Evolutionary conservation across 2,329 filamentous ascomycete genomes (phyloP).

Genomic region (Colletotrichum caudatum): DNA sequence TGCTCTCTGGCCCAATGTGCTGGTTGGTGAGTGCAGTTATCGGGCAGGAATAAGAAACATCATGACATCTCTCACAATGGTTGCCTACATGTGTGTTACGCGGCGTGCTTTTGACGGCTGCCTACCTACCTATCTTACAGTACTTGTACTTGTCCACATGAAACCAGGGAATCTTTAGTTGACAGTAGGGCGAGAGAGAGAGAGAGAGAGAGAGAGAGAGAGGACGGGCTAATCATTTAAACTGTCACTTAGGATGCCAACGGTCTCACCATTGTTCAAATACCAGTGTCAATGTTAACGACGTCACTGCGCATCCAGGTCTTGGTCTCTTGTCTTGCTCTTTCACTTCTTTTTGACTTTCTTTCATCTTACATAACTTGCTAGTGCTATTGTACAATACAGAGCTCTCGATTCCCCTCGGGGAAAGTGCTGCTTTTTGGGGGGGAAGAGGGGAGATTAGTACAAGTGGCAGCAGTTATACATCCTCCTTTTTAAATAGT

Average conservation of each 20-base stretch:
- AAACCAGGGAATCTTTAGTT: slow-evolving; percentile 8
- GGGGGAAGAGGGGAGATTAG: slow-evolving; percentile 41
- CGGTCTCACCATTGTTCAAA: not conserved
- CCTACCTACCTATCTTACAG: slow-evolving; percentile 3
- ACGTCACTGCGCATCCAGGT: slow-evolving; percentile 22
- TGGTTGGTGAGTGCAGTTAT: not conserved
- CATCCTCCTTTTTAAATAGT: slow-evolving; percentile 52
- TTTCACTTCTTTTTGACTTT: slow-evolving; percentile 32
- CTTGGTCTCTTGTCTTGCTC: slow-evolving; percentile 21
- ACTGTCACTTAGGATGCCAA: not conserved
- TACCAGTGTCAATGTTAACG: not conserved
- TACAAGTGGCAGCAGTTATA: slow-evolving; percentile 51
- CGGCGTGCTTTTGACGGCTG: not conserved
- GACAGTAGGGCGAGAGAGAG: not conserved
- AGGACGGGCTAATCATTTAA: not conserved
- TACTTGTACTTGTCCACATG: not conserved
- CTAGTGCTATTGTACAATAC: slow-evolving; percentile 43
- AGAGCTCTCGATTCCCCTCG: slow-evolving; percentile 40
- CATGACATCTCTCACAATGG: not conserved
- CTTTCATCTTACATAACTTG: slow-evolving; percentile 42
- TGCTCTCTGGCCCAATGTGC: not conserved
- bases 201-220: slow-evolving; percentile 5
- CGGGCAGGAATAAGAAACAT: not conserved
- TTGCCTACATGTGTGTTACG: slow-evolving; percentile 9
- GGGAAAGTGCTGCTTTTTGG: slow-evolving; percentile 36